Evolutionary conservation across 169 alveolate species (phyloP).

Genomic region (Plasmodium gallinaceum): DNA sequence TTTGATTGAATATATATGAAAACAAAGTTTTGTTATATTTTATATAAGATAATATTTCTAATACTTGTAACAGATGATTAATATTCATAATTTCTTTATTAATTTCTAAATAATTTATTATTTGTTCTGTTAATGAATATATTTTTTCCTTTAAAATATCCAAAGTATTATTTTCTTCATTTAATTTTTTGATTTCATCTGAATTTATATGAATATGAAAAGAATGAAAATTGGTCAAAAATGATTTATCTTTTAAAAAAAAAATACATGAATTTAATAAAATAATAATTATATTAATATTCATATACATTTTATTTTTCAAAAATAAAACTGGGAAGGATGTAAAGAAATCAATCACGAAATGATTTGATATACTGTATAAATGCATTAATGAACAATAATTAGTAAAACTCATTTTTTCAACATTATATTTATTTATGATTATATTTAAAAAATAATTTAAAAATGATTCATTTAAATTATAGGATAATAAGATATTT

Average conservation of each 20-base stretch:
- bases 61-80: conserved; percentile 55
- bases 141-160: conserved; percentile 51
- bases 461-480: conserved; percentile 52
- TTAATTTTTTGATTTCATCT: neutral
- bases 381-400: conserved; percentile 42
- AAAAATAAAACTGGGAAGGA: conserved; percentile 37
- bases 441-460: conserved; percentile 48
- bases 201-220: conserved; percentile 32
- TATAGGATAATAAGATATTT: conserved; percentile 30
- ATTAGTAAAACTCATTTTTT: conserved; percentile 45
- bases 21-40: conserved; percentile 66
- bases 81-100: conserved; percentile 60
- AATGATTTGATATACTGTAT: conserved; percentile 74
- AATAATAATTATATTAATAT: conserved; percentile 45
- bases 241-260: conserved; percentile 64
- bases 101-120: conserved; percentile 59
- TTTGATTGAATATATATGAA: conserved; percentile 57
- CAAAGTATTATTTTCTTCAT: conserved; percentile 2
- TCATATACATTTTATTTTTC: conserved; percentile 44
- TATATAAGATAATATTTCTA: conserved; percentile 66
- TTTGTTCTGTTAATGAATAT: conserved; percentile 49
- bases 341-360: conserved; percentile 40
- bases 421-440: conserved; percentile 43
- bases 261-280: conserved; percentile 64
- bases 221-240: conserved; percentile 19